Evolutionary conservation across 2,329 filamentous ascomycete species (phyloP).

Genomic region (Paecilomyces dactylethromorphus): DNA sequence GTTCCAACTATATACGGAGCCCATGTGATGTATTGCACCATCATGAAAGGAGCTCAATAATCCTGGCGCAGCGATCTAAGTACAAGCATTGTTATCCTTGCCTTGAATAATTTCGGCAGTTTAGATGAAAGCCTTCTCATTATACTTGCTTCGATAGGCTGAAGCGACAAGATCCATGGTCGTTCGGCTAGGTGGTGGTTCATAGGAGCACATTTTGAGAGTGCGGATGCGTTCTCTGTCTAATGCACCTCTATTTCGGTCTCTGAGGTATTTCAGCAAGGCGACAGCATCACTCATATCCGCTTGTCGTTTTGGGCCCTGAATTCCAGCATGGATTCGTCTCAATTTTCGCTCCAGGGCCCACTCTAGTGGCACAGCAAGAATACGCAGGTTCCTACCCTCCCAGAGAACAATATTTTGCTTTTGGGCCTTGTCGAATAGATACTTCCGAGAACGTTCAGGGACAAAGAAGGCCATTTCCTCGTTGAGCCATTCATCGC

Average conservation of each 20-base stretch:
- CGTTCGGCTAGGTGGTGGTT: slow-evolving; percentile 17
- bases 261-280: slow-evolving; percentile 19
- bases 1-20: neutral
- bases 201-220: slow-evolving; percentile 21
- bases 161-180: slow-evolving; percentile 22
- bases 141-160: slow-evolving; percentile 14
- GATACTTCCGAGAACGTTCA: slow-evolving; percentile 10
- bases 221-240: slow-evolving; percentile 19
- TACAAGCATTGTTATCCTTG: neutral
- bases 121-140: neutral
- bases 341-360: slow-evolving; percentile 28
- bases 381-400: slow-evolving; percentile 19
- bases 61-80: neutral
- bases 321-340: slow-evolving; percentile 17
- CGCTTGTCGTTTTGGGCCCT: slow-evolving; percentile 15
- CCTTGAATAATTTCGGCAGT: neutral
- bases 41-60: neutral
- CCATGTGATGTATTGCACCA: neutral
- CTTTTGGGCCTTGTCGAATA: slow-evolving; percentile 22
- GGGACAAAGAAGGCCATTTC: slow-evolving; percentile 26
- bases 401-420: slow-evolving; percentile 25
- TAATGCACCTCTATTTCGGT: slow-evolving; percentile 14
- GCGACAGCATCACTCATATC: slow-evolving; percentile 24
- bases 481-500: slow-evolving; percentile 23
- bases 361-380: slow-evolving; percentile 29